Evolutionary conservation across 2,329 filamentous ascomycete species (phyloP).

Genomic region (Endocalyx cinctus): DNA sequence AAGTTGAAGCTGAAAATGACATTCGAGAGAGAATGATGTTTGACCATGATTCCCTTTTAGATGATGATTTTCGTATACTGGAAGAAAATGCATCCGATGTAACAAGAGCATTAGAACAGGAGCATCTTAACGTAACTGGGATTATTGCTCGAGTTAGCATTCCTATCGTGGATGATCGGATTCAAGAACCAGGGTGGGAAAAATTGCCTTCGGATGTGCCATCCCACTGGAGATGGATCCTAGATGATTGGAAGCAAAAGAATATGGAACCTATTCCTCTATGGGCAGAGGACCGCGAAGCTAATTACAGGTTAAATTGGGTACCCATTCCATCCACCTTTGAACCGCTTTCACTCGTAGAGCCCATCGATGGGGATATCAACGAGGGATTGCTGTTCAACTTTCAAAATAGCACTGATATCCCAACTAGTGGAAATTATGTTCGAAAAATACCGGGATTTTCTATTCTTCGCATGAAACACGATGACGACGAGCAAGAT

Average conservation of each 20-base stretch:
- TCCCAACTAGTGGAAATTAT: constrained; percentile 20
- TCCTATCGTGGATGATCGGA: constrained; percentile 24
- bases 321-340: constrained; percentile 18
- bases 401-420: constrained; percentile 2
- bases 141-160: constrained; percentile 22
- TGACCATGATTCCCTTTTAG: constrained; percentile 4
- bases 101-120: constrained; percentile 20
- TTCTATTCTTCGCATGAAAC: constrained; percentile 20
- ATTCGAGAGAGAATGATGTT: not conserved
- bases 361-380: constrained; percentile 14
- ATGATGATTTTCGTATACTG: constrained; percentile 12
- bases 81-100: constrained; percentile 9
- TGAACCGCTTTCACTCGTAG: constrained; percentile 12
- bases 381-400: constrained; percentile 4
- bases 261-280: constrained; percentile 11
- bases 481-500: constrained; percentile 21
- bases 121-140: constrained; percentile 19
- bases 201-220: constrained; percentile 5
- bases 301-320: constrained; percentile 21
- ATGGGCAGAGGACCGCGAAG: constrained; percentile 7
- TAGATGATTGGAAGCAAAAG: constrained; percentile 1
- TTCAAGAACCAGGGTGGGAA: constrained; percentile 20
- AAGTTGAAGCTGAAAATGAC: not conserved
- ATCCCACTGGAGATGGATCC: constrained; percentile 16
- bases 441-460: constrained; percentile 26